A percentile compares a stretch with the other conserved stretches of the same genome.
Conservation (phyloP, 2,329 filamentous ascomycete species). For the Purpureocillium lavendulum region DNA sequence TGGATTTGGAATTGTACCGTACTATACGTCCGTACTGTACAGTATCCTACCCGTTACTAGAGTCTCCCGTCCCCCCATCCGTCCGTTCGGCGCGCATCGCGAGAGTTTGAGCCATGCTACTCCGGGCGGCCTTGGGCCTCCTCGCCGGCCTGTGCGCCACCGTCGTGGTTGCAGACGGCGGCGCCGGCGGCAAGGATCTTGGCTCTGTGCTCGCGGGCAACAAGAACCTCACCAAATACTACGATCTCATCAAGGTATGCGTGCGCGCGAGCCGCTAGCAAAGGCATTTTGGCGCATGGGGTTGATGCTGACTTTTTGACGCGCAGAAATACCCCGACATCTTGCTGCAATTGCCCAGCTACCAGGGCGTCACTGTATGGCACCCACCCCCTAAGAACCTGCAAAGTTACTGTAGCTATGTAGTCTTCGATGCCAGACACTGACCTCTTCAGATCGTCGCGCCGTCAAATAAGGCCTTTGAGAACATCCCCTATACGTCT, state of each 20-base stretch:
- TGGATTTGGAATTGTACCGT: no score
- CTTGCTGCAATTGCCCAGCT: slow-evolving; percentile 33
- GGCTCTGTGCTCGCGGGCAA: slow-evolving; percentile 28
- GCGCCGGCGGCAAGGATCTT: slow-evolving; percentile 19
- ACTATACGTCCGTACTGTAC: no score
- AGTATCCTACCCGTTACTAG: no score
- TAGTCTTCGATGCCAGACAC: slow-evolving; percentile 1
- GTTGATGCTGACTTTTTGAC: no score
- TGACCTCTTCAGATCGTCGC: slow-evolving; percentile 37
- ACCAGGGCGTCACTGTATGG: slow-evolving; percentile 34
- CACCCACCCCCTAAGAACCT: no score
- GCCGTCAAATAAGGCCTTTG: slow-evolving; percentile 49
- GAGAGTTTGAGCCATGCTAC: no score
- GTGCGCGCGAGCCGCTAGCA: not conserved
- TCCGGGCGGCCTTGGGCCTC: slow-evolving; percentile 8
- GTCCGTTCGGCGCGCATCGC: no score
- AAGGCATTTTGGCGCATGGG: no score
- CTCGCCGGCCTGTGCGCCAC: slow-evolving; percentile 11
- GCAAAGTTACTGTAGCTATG: no score
- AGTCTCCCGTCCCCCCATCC: no score
- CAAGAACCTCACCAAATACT: slow-evolving; percentile 34
- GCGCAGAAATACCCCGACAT: slow-evolving; percentile 37
- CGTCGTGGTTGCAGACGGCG: slow-evolving; percentile 10
- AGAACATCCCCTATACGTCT: slow-evolving; percentile 42
- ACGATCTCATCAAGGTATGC: slow-evolving; percentile 32